Conservation (phyloP, 306 rosid species). For the Crotalaria pallida region DNA sequence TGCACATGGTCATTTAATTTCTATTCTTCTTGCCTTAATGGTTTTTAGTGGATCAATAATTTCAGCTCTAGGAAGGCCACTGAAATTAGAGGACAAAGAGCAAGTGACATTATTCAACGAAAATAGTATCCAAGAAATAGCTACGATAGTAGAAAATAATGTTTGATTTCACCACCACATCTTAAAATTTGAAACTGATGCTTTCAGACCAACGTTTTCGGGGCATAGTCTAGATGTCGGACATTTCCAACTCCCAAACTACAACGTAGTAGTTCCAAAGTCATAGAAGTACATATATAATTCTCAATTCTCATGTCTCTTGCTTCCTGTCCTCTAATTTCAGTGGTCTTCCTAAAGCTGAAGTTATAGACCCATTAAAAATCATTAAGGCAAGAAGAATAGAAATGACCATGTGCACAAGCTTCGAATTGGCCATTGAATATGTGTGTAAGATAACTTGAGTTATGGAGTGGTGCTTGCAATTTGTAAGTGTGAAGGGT, state of each 20-base stretch:
- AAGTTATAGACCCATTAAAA: conserved; percentile 9
- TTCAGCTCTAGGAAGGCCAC: conserved; percentile 29
- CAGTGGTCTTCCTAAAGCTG: conserved; percentile 31
- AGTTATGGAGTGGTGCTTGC: conserved; percentile 6
- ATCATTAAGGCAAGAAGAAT: conserved; percentile 31
- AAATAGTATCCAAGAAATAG: too few relatives aligned
- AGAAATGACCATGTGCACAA: not conserved
- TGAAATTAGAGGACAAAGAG: conserved; percentile 5
- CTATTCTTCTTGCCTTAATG: conserved; percentile 29
- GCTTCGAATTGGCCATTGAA: conserved; percentile 35
- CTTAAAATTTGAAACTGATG: conserved; percentile 27
- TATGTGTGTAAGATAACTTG: not conserved
- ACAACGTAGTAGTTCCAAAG: conserved; percentile 20
- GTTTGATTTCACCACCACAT: too few relatives aligned
- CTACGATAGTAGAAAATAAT: too few relatives aligned
- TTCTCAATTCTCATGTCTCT: too few relatives aligned
- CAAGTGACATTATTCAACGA: too few relatives aligned
- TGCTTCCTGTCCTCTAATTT: too few relatives aligned
- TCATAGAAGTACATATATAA: too few relatives aligned
- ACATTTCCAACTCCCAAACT: conserved; percentile 30
- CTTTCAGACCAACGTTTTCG: conserved; percentile 52
- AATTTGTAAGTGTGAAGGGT: not conserved
- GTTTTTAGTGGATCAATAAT: conserved; percentile 15
- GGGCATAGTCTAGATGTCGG: conserved; percentile 83
- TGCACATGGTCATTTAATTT: not conserved